These are phyloP conservation scores for Kodamaea suecica DNA, from an alignment of 1,139 yeast genomes.

Conservation along the genomic window DNA sequence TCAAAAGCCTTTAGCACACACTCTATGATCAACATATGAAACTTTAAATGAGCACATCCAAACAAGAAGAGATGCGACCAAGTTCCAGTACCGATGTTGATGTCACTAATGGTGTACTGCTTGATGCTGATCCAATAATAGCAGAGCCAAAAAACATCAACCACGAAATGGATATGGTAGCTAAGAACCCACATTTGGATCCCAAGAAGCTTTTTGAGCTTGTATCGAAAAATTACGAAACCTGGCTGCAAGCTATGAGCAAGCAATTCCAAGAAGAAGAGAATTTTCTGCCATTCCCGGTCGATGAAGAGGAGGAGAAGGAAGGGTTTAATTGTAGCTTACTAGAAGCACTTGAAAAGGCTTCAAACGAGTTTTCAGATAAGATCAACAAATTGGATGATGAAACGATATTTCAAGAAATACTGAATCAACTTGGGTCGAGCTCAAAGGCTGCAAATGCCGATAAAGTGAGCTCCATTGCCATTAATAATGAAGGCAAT, in stretches of 20 bases:
- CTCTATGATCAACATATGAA: too few relatives aligned
- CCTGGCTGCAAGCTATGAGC: slow-evolving; percentile 37
- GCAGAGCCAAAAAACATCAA: too few relatives aligned
- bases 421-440: slow-evolving; percentile 5
- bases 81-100: too few relatives aligned
- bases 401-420: slow-evolving; percentile 7
- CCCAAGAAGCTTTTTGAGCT: slow-evolving; percentile 33
- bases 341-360: slow-evolving; percentile 32
- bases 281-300: slow-evolving; percentile 32
- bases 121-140: too few relatives aligned
- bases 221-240: slow-evolving; percentile 37
- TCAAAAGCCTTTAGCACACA: too few relatives aligned
- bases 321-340: slow-evolving; percentile 27
- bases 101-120: too few relatives aligned
- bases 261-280: slow-evolving; percentile 26
- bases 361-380: slow-evolving; percentile 19
- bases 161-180: too few relatives aligned
- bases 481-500: background rate
- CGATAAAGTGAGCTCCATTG: too few relatives aligned
- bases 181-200: slow-evolving; percentile 13
- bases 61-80: too few relatives aligned
- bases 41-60: too few relatives aligned
- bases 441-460: slow-evolving; percentile 1
- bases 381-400: slow-evolving; percentile 14
- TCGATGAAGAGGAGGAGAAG: slow-evolving; percentile 17